Evolutionary conservation across 352 stramenopile species (phyloP).

Genomic region (Pythium volutum): DNA sequence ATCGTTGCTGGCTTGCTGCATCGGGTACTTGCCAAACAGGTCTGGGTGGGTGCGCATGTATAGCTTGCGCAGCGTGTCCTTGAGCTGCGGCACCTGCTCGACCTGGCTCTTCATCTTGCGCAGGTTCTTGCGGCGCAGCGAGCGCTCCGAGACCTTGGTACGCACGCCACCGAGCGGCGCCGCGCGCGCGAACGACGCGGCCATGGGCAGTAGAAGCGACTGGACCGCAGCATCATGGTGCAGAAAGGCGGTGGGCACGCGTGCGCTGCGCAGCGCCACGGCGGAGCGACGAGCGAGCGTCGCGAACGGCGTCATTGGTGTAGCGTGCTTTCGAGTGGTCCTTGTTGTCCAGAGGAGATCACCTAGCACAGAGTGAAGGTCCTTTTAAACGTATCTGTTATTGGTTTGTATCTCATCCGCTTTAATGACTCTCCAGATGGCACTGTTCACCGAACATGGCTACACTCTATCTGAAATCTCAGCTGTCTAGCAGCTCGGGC

Average conservation of each 20-base stretch:
- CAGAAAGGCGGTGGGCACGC: conserved; percentile 3
- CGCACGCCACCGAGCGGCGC: conserved; percentile 32
- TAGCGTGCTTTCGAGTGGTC: background rate
- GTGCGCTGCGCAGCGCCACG: conserved; percentile 2
- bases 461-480: conserved; percentile 7
- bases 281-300: conserved; percentile 21
- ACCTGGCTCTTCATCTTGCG: conserved; percentile 74
- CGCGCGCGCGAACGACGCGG: conserved; percentile 5
- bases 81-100: conserved; percentile 57
- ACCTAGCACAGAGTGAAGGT: conserved; percentile 1
- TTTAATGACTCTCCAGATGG: background rate
- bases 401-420: background rate
- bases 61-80: conserved; percentile 78
- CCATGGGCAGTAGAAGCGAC: conserved; percentile 1
- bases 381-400: conserved; percentile 1
- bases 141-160: conserved; percentile 70
- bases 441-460: conserved; percentile 6
- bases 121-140: conserved; percentile 68
- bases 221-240: background rate
- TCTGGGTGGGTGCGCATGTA: conserved; percentile 79
- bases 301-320: conserved; percentile 13
- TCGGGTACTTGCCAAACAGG: conserved; percentile 69
- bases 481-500: background rate
- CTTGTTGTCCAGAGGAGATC: background rate
- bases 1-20: conserved; percentile 62